phyloP scores from a whole-genome alignment of 805 yeast species.

The Kodamaea lidongshanica region DNA sequence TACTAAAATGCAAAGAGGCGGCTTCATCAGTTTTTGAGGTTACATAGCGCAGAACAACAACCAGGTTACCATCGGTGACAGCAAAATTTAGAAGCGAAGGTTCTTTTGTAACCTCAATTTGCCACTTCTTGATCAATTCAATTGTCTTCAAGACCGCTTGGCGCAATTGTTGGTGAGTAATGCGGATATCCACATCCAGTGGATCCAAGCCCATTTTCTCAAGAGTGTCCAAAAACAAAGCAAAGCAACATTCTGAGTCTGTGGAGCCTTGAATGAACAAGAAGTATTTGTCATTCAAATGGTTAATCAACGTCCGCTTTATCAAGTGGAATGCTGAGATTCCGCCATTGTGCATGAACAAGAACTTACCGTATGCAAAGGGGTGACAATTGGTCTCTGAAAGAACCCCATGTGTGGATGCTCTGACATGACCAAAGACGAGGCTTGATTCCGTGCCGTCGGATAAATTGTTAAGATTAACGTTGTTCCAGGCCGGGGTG shows the following conservation, averaged over 20 bases:
- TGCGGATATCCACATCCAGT: constrained; percentile 19
- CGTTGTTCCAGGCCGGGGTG: constrained; percentile 97
- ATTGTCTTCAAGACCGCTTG: constrained; percentile 70
- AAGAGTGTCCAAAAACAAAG: constrained; percentile 73
- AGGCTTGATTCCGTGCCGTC: constrained; percentile 78
- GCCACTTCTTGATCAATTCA: constrained; percentile 73
- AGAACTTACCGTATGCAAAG: constrained; percentile 74
- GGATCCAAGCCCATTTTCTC: constrained; percentile 75
- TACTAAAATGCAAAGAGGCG: constrained; percentile 89
- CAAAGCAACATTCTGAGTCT: constrained; percentile 94
- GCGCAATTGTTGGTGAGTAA: constrained; percentile 54
- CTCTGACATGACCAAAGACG: constrained; percentile 93
- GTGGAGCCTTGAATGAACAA: constrained; percentile 85
- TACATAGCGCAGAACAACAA: constrained; percentile 83
- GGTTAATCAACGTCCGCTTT: constrained; percentile 65
- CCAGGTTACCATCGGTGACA: constrained; percentile 84
- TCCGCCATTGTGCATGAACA: constrained; percentile 98
- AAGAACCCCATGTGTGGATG: constrained; percentile 90
- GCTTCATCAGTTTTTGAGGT: constrained; percentile 91
- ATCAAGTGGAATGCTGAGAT: constrained; percentile 66
- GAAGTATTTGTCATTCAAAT: constrained; percentile 75
- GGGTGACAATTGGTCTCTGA: constrained; percentile 98
- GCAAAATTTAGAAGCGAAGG: constrained; percentile 92
- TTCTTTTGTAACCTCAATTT: constrained; percentile 47
- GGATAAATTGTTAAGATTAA: constrained; percentile 78